Base-by-base conservation (phyloP, 140 eudicot species). In the Stevia rebaudiana region DNA sequence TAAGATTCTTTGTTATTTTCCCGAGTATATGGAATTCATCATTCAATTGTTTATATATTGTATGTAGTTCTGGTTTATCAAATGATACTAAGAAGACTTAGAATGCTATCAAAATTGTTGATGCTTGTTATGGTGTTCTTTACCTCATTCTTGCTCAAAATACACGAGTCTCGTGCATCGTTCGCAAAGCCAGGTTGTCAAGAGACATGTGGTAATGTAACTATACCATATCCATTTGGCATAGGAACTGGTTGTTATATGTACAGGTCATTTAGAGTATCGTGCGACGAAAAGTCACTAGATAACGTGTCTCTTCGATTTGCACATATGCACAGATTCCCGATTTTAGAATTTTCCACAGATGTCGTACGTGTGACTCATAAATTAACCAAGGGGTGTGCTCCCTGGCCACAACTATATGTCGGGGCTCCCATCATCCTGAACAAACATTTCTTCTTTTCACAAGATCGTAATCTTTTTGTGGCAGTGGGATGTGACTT, bases 401-500 rank as follows among this genome's bases (percentile, higher is more conserved):
- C 3, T 54, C 0, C 2, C 11, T 3, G 9, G 7, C 2, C 61
- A 16, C 0, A 8, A 23, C 40, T 0, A 5, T n/a, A 0, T 3
- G 6, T 2, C 5, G 11, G 11, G 21, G 21, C 2, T 28, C 4
- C 33, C 33, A 1, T 48, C 25, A 52, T 5, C 6, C 22, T 56
- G n/a, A 24, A 56, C 8, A 23, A 9, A 31, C 16, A 31, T 56
- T 31, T 56, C 7, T 56, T 3, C n/a, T 15, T 30, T 31, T 30
- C 63, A 56, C 63, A 3, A 15, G 24, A 30, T 8, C 62, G 0
- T 55, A 56, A 56, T 31, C 7, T 56, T 31, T 56, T 12, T 31
- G 63, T 56, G n/a, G 43, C 63, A n/a, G 6, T 16, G 42, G 63
- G 63, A 56, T 56, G 63, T 56, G 15, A 56, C 63, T 30, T 56